phyloP scores from a whole-genome alignment of 2,329 filamentous ascomycete species.

The Sclerotinia nivalis region DNA sequence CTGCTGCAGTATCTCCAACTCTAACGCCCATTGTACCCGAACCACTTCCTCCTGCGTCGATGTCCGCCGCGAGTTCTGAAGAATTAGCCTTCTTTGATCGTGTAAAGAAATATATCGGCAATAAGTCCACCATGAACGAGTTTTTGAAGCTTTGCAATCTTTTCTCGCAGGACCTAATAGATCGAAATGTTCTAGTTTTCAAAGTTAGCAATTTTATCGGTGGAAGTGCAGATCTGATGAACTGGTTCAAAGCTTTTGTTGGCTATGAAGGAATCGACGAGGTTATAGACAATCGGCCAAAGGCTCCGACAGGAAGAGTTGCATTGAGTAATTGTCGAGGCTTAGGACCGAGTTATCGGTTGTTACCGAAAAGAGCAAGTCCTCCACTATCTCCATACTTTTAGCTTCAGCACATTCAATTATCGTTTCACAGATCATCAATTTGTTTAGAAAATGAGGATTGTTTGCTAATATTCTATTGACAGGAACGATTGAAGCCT shows the following conservation, averaged over 20 bases:
- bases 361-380: slow-evolving; percentile 77
- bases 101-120: slow-evolving; percentile 93
- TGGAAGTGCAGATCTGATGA: slow-evolving; percentile 83
- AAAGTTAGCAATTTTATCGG: slow-evolving; percentile 86
- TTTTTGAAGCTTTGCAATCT: slow-evolving; percentile 97
- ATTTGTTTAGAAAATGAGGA: background rate
- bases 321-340: slow-evolving; percentile 93
- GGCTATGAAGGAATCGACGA: slow-evolving; percentile 75
- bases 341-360: slow-evolving; percentile 91
- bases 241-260: slow-evolving; percentile 83
- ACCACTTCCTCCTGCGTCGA: slow-evolving; percentile 75
- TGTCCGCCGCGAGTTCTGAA: slow-evolving; percentile 73
- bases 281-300: slow-evolving; percentile 74
- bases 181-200: slow-evolving; percentile 77
- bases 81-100: slow-evolving; percentile 94
- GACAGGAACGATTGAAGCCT: slow-evolving; percentile 77
- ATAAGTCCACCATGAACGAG: slow-evolving; percentile 89
- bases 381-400: background rate
- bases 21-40: slow-evolving; percentile 86
- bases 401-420: background rate
- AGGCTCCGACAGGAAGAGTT: slow-evolving; percentile 76
- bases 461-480: slow-evolving; percentile 18
- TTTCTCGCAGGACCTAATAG: slow-evolving; percentile 90
- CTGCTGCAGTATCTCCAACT: slow-evolving; percentile 67
- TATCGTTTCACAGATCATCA: background rate